phyloP scores from a whole-genome alignment of 495 filamentous ascomycete genomes.

The Oleoguttula mirabilis region DNA sequence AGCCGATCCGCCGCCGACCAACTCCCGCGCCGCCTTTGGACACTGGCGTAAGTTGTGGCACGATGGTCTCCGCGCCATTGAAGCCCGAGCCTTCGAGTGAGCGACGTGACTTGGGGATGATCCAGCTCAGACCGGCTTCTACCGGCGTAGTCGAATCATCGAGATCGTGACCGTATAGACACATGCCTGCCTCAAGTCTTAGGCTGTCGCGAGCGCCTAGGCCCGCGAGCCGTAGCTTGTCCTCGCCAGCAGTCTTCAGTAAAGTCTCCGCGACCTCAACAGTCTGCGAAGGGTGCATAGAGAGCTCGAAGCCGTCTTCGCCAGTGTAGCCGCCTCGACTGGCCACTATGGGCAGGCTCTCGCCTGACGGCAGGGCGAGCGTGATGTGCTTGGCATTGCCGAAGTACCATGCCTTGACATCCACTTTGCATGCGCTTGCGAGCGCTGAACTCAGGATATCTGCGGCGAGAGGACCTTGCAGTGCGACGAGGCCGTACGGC shows the following conservation, averaged over 20 bases:
- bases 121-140: constrained; percentile 71
- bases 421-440: constrained; percentile 32
- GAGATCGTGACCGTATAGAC: constrained; percentile 94
- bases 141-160: constrained; percentile 81
- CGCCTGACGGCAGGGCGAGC: constrained; percentile 38
- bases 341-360: constrained; percentile 52
- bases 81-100: constrained; percentile 37
- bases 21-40: constrained; percentile 56
- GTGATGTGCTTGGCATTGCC: constrained; percentile 53
- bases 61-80: constrained; percentile 64
- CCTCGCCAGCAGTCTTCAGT: constrained; percentile 46
- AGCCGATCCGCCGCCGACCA: constrained; percentile 59
- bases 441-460: constrained; percentile 42
- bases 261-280: constrained; percentile 49
- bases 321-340: constrained; percentile 90
- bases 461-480: constrained; percentile 73
- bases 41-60: constrained; percentile 56
- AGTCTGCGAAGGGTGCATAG: constrained; percentile 51
- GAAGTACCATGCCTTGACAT: constrained; percentile 66
- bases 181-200: constrained; percentile 93
- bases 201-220: constrained; percentile 85
- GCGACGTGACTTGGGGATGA: constrained; percentile 67
- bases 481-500: constrained; percentile 52
- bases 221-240: constrained; percentile 65
- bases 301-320: constrained; percentile 97